Conservation (phyloP, 2,329 filamentous ascomycete species). For the Colletotrichum lentis region DNA sequence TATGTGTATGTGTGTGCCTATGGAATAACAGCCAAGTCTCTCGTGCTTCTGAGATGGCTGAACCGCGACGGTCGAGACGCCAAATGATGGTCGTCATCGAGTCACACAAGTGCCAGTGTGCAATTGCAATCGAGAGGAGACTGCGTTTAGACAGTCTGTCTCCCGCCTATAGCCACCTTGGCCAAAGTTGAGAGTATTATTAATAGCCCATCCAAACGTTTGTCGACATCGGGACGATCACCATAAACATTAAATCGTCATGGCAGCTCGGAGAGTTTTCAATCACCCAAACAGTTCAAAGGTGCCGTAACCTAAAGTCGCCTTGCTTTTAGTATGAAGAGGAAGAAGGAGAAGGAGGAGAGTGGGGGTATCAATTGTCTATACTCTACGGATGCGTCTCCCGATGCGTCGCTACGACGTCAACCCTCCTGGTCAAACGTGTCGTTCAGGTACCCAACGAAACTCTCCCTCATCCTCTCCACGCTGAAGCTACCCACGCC, state of each 20-base stretch:
- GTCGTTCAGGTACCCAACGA: slow-evolving; percentile 73
- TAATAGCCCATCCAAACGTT: neutral
- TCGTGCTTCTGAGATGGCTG: neutral
- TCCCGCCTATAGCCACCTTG: neutral
- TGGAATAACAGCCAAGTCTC: neutral
- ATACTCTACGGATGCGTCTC: neutral
- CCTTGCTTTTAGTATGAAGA: neutral
- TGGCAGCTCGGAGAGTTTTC: neutral
- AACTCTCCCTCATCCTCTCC: slow-evolving; percentile 66
- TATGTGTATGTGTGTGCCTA: too few relatives aligned
- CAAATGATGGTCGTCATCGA: neutral
- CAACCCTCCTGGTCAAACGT: slow-evolving; percentile 67
- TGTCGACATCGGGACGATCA: neutral
- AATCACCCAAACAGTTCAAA: neutral
- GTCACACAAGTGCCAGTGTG: slow-evolving; percentile 4
- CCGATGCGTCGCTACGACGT: slow-evolving; percentile 30
- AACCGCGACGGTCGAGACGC: slow-evolving; percentile 5
- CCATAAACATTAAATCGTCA: neutral
- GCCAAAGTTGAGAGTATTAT: neutral
- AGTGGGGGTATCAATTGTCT: slow-evolving; percentile 19
- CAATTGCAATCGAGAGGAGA: neutral
- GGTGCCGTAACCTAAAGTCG: neutral
- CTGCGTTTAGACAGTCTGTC: neutral
- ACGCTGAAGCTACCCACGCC: slow-evolving; percentile 62
- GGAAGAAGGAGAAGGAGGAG: too few relatives aligned